Conservation (phyloP, 805 yeast genomes). For the Groenewaldozyma tartarivorans region DNA sequence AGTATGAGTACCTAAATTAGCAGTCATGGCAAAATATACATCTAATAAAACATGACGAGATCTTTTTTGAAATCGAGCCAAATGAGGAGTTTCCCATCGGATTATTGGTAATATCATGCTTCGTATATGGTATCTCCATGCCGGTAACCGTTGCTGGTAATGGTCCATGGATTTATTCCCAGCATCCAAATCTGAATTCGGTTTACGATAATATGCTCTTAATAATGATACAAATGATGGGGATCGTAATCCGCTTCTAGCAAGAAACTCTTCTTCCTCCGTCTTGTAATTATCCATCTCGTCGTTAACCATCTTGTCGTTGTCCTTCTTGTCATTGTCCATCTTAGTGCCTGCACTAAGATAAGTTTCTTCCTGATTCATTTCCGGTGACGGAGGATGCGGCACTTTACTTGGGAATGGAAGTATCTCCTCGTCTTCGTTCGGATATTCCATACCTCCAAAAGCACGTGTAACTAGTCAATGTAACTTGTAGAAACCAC, state of each 20-base stretch:
- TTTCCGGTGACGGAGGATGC: constrained; percentile 13
- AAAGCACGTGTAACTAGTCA: too few species aligned
- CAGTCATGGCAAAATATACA: constrained; percentile 74
- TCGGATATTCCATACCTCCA: too few species aligned
- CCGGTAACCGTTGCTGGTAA: constrained; percentile 50
- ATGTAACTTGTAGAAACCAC: too few species aligned
- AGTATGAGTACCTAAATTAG: constrained; percentile 86
- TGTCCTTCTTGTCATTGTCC: too few species aligned
- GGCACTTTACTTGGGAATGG: constrained; percentile 14
- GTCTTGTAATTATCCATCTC: too few species aligned
- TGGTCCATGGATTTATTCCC: constrained; percentile 63
- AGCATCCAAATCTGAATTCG: constrained; percentile 42
- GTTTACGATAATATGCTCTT: constrained; percentile 19
- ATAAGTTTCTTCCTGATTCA: too few species aligned
- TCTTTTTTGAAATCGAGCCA: constrained; percentile 47
- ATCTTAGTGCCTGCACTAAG: too few species aligned
- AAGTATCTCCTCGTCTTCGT: constrained; percentile 10
- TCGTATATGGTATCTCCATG: constrained; percentile 38
- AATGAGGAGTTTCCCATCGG: constrained; percentile 51
- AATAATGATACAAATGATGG: constrained; percentile 15
- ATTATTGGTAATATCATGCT: constrained; percentile 44
- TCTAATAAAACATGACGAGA: constrained; percentile 47
- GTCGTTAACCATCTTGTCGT: too few species aligned
- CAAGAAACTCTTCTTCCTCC: background rate
- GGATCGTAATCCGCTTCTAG: constrained; percentile 7